Conservation (phyloP, 371 early-diverging fungal species). For the Mortierella sp. region DNA sequence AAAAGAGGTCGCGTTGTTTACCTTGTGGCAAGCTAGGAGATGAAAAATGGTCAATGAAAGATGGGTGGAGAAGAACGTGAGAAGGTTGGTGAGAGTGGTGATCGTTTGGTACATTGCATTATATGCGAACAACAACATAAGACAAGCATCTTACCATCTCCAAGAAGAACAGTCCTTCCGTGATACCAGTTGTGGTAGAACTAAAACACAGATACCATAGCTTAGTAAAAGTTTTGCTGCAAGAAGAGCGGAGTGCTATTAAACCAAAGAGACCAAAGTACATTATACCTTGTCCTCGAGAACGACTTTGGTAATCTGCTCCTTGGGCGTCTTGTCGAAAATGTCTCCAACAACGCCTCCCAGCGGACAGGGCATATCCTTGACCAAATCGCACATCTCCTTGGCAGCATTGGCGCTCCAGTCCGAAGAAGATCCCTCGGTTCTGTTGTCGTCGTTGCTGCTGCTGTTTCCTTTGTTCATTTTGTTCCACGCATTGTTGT, state of each 20-base stretch:
- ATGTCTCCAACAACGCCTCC: slow-evolving; percentile 25
- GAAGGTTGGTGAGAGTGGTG: not conserved
- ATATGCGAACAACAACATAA: too few species aligned
- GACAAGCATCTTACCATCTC: slow-evolving; percentile 18
- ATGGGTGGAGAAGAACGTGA: not conserved
- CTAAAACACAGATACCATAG: not conserved
- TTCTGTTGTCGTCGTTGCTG: not conserved
- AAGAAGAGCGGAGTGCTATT: not conserved
- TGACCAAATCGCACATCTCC: slow-evolving; percentile 21
- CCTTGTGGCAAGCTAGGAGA: not conserved
- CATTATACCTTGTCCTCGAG: slow-evolving; percentile 35
- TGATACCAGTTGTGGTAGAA: slow-evolving; percentile 15
- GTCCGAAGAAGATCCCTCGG: not conserved
- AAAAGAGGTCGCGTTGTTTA: not conserved
- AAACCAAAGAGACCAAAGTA: not conserved
- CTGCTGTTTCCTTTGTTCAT: not conserved
- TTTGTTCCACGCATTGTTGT: not conserved
- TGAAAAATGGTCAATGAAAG: not conserved
- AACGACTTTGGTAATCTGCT: slow-evolving; percentile 21
- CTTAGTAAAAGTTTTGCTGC: not conserved
- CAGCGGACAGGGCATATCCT: slow-evolving; percentile 21
- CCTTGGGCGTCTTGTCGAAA: slow-evolving; percentile 22
- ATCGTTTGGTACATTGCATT: not conserved
- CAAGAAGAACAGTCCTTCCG: slow-evolving; percentile 22
- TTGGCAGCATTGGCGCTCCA: slow-evolving; percentile 24